Conservation (phyloP, 75 land plant genomes). For the Cunninghamia lanceolata region DNA sequence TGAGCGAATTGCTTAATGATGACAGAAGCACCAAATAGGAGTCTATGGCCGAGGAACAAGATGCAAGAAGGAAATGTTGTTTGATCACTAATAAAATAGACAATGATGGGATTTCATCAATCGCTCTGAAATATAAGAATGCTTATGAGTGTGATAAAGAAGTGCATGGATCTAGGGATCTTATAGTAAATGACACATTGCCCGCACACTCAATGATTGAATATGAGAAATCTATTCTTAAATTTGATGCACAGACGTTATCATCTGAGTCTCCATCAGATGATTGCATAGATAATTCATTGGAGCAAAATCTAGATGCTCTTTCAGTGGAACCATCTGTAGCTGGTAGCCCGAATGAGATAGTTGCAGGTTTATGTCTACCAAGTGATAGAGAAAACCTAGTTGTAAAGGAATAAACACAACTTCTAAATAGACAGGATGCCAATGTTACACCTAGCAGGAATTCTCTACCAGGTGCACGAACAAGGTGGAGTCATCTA, state of each 20-base stretch:
- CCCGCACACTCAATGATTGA: neutral
- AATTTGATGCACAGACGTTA: neutral
- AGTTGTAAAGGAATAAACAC: slow-evolving; percentile 5
- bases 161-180: slow-evolving; percentile 8
- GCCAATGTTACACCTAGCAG: neutral
- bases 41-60: neutral
- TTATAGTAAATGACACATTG: slow-evolving; percentile 6
- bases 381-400: slow-evolving; percentile 8
- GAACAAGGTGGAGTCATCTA: slow-evolving; percentile 31
- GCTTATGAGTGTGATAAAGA: neutral
- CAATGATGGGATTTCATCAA: neutral
- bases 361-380: neutral
- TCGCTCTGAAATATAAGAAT: neutral
- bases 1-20: neutral
- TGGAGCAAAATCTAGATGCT: neutral
- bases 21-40: neutral
- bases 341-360: neutral
- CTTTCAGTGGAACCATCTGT: slow-evolving; percentile 6
- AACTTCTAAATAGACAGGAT: neutral
- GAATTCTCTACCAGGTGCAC: slow-evolving; percentile 15
- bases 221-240: slow-evolving; percentile 12
- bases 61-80: neutral
- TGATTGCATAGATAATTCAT: slow-evolving; percentile 2
- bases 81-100: neutral
- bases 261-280: neutral